Evolutionary conservation across 768 basidiomycete genomes (phyloP), one percentile per base, ranked within the genome.

Genomic region (Botryobasidium botryosum): DNA sequence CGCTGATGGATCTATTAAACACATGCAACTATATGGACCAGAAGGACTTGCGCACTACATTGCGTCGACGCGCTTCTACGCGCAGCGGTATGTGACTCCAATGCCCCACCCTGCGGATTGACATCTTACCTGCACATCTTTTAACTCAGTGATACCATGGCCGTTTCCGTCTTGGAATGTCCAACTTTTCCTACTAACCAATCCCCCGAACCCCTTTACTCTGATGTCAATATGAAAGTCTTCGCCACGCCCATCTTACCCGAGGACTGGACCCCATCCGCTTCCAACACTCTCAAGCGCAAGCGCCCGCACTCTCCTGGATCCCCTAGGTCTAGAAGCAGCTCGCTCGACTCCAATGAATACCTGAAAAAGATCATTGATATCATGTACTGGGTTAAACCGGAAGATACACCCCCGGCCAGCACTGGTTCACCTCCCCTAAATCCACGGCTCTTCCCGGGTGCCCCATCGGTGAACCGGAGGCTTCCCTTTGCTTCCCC

Each of bases 21-120:
- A 68, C 33, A 51, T 92, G 28, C 61, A 72, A 36, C 53, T 92
- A 18, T 61, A 72, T 18, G 90, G 87, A 3, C 88, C 88, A 2
- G 66, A 66, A 10, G 85, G 83, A 26, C 58, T 80, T n/a, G 55
- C 67, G 13, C 83, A 88, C 57, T 68, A 68, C 46, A 53, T 88
- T 29, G 79, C 83, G 15, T 68, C 77, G 2, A 75, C 79, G 70
- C 69, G 86, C 7, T 61, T 66, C 27, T 83, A 76, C 52, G 67
- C 73, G 0, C 74, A 63, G 50, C 68, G 86, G 86, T 85, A 53
- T 50, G 65, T 56, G 8, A 15, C 3, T 25, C 7, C 31, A n/a
- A n/a, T n/a, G n/a, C n/a, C n/a, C 27, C 2, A 27, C 24, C 10
- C 20, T 3, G 17, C 24, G 21, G 10, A 28, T 40, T 13, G 5